phyloP scores from a whole-genome alignment of 2,329 filamentous ascomycete genomes.

The Verticillium albo-atrum region DNA sequence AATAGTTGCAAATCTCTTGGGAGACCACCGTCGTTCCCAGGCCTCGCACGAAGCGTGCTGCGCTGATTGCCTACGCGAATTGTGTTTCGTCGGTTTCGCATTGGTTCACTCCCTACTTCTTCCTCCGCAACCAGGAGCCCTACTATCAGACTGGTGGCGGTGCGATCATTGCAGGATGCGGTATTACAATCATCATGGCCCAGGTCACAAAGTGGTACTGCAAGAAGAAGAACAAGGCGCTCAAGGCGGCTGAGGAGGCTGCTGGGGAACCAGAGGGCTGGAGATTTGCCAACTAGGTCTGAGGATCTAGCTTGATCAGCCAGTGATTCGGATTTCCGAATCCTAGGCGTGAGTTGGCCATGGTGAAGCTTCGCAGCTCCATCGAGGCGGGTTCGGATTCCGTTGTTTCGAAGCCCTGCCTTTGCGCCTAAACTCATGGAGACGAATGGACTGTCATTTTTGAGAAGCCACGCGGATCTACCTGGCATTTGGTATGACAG shows the following conservation, averaged over 20 bases:
- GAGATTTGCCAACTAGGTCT: constrained; percentile 3
- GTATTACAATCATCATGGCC: constrained; percentile 13
- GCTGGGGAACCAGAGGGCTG: constrained; percentile 6
- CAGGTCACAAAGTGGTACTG: constrained; percentile 17
- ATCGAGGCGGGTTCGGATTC: too few relatives aligned
- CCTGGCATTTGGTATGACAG: too few relatives aligned
- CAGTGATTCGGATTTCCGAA: too few relatives aligned
- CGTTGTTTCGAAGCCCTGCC: too few relatives aligned
- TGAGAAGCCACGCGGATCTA: too few relatives aligned
- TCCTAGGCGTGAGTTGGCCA: too few relatives aligned
- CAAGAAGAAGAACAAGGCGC: constrained; percentile 17
- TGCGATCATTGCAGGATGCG: constrained; percentile 19
- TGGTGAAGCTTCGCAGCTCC: too few relatives aligned
- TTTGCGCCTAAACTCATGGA: too few relatives aligned
- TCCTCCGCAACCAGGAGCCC: constrained; percentile 21
- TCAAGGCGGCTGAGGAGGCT: constrained; percentile 13
- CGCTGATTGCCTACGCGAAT: constrained; percentile 36
- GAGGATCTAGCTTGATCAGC: too few relatives aligned
- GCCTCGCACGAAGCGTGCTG: constrained; percentile 33
- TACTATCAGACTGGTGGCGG: constrained; percentile 24
- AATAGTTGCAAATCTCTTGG: constrained; percentile 31
- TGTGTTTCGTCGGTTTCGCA: constrained; percentile 32
- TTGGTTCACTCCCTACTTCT: constrained; percentile 37
- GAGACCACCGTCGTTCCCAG: constrained; percentile 35
- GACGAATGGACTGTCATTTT: too few relatives aligned